These are phyloP conservation scores for Papiliotrema laurentii DNA, from an alignment of 1,284 basidiomycete species.

Conservation along the genomic window DNA sequence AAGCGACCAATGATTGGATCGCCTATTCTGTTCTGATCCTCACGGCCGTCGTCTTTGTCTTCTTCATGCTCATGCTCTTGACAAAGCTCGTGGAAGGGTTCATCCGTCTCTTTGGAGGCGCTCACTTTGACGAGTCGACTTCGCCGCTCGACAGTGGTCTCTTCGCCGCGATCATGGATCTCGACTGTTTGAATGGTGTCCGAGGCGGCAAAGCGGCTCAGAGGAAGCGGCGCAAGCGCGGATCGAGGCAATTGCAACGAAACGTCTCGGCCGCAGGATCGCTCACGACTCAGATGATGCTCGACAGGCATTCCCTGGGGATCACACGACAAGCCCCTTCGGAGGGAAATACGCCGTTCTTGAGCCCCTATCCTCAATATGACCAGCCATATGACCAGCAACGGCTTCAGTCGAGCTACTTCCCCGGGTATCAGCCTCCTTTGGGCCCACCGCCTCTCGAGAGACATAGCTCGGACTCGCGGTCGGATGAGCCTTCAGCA, in stretches of 20 bases:
- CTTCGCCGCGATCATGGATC: constrained; percentile 60
- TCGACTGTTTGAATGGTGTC: constrained; percentile 57
- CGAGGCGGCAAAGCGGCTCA: constrained; percentile 66
- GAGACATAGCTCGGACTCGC: constrained; percentile 23
- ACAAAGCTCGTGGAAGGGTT: constrained; percentile 79
- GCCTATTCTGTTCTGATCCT: constrained; percentile 87
- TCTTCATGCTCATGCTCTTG: constrained; percentile 71
- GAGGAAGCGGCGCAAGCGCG: constrained; percentile 47
- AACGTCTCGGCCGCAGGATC: constrained; percentile 41
- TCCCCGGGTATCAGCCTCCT: constrained; percentile 13
- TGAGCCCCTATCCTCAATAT: constrained; percentile 9
- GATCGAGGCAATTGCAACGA: constrained; percentile 38
- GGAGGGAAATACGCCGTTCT: constrained; percentile 16
- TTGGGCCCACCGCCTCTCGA: constrained; percentile 28
- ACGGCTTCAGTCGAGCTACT: constrained; percentile 13
- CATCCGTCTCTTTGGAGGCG: constrained; percentile 69
- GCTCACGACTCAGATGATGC: constrained; percentile 48
- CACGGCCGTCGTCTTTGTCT: constrained; percentile 76
- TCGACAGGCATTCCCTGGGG: constrained; percentile 45
- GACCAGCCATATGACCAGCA: constrained; percentile 6
- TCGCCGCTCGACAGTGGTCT: constrained; percentile 77
- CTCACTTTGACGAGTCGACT: constrained; percentile 78
- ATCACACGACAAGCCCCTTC: constrained; percentile 21
- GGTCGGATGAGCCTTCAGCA: constrained; percentile 18
- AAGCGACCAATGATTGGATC: constrained; percentile 79